Base-by-base conservation (phyloP, 2,329 filamentous ascomycete species). In the Trichoderma asperellum region DNA sequence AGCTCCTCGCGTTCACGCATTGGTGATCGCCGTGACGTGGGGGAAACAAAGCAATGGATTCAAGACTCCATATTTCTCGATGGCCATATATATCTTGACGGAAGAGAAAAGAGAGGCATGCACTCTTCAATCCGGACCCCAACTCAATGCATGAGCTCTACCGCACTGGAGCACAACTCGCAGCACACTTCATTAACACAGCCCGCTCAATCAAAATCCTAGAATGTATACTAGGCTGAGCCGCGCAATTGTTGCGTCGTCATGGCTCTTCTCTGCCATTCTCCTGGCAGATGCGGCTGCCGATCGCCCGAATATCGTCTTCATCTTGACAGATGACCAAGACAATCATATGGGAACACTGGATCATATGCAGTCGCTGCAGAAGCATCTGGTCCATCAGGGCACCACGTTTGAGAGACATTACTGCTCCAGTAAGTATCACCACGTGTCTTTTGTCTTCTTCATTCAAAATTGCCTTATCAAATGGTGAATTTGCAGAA, bases 321-420 rank as follows among this genome's bases (percentile, higher is more conserved):
- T 92, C 74, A 87, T 92, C 69, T 81, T 92, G 49, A 89, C 88
- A 0, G 90, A 92, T 70, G 90, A 92, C 71, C 89, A 92, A 74
- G 89, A 92, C 73, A 77, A 87, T 1, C 84, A 87, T 52, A 80
- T 92, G 72, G 80, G 87, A 58, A 91, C 89, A 0, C 74, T 91
- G 3, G 80, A 85, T 0, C 90, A 90, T 70, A 89, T 89, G 81
- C 87, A 87, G 0, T 78, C 82, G 1, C 78, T 90, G 0, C 79
- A 85, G 61, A 84, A 88, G 72, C 83, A 90, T 72, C 75, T 92
- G 0, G 76, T 83, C 14, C 80, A 88, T 0, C 79, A 88, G 65
- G 90, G 89, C 0, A 89, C 87, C 0, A 83, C 82, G 1, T 92
- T 87, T 71, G 79, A 80, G 57, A 86, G 86, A 49, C 90, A 92